Percentiles rank a stretch among this genome's conserved stretches.
These are phyloP conservation scores for Porphyrellus cyaneotinctus DNA, from an alignment of 768 basidiomycete species.

Conservation along the genomic window DNA sequence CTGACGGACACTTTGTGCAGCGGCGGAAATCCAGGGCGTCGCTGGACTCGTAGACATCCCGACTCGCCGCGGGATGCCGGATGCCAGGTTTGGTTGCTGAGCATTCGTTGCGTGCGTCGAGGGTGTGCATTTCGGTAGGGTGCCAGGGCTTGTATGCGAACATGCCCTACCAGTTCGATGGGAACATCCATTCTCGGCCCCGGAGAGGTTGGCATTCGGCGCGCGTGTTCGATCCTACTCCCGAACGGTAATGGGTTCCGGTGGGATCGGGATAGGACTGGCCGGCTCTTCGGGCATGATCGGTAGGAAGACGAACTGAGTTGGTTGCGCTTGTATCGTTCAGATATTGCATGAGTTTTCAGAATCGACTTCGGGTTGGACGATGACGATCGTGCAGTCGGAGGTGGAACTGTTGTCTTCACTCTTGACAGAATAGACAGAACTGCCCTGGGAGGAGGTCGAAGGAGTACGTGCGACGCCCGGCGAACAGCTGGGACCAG, in stretches of 20 bases:
- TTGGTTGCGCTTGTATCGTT: slow-evolving; percentile 17
- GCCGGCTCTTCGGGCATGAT: slow-evolving; percentile 13
- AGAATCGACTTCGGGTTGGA: slow-evolving; percentile 32
- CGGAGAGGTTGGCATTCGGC: slow-evolving; percentile 4
- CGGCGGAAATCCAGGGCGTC: slow-evolving; percentile 20
- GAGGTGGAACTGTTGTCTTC: slow-evolving; percentile 5
- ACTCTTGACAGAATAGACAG: slow-evolving; percentile 7
- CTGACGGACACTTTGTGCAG: slow-evolving; percentile 34
- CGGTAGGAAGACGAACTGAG: neutral
- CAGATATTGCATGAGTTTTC: slow-evolving; percentile 19
- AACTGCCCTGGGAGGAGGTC: slow-evolving; percentile 17
- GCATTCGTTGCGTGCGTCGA: slow-evolving; percentile 2
- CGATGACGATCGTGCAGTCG: slow-evolving; percentile 13
- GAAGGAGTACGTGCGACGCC: slow-evolving; percentile 17
- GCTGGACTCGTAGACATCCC: slow-evolving; percentile 15
- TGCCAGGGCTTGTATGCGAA: slow-evolving; percentile 30
- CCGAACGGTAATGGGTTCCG: slow-evolving; percentile 4
- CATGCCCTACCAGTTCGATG: slow-evolving; percentile 24
- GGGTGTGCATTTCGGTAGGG: slow-evolving; percentile 8
- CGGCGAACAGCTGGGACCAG: slow-evolving; percentile 1
- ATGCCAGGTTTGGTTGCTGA: too few species aligned
- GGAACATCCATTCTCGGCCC: slow-evolving; percentile 8
- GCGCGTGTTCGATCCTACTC: slow-evolving; percentile 5
- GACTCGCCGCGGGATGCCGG: slow-evolving; percentile 26
- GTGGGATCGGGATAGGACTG: slow-evolving; percentile 10